Conservation (phyloP, 1,284 basidiomycete species). For the Rhodotorula sp. region DNA sequence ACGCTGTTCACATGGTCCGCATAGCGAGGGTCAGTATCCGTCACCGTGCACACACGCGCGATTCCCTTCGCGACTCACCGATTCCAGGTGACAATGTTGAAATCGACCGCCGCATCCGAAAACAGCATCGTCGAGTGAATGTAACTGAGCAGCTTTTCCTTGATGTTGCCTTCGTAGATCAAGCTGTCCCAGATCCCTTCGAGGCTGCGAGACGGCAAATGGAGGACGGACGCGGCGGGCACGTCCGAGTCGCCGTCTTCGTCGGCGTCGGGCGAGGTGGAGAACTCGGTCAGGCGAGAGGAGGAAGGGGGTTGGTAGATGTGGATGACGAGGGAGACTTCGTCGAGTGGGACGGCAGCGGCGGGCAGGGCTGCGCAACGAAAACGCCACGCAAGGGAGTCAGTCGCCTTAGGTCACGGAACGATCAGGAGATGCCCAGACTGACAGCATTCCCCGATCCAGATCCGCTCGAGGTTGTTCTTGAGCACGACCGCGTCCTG, state of each 20-base stretch:
- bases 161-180: slow-evolving; percentile 87
- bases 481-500: slow-evolving; percentile 67
- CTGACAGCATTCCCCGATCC: slow-evolving; percentile 64
- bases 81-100: slow-evolving; percentile 93
- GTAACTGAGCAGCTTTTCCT: slow-evolving; percentile 76
- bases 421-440: slow-evolving; percentile 18
- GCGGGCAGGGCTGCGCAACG: slow-evolving; percentile 23
- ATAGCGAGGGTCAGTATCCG: neutral
- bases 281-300: slow-evolving; percentile 74
- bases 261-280: slow-evolving; percentile 49
- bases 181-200: slow-evolving; percentile 86
- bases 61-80: slow-evolving; percentile 53
- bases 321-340: slow-evolving; percentile 67
- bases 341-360: slow-evolving; percentile 51
- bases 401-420: slow-evolving; percentile 3
- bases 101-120: slow-evolving; percentile 83
- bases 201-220: slow-evolving; percentile 51
- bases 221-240: slow-evolving; percentile 37
- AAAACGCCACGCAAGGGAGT: neutral
- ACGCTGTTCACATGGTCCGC: slow-evolving; percentile 54
- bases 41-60: neutral
- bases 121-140: slow-evolving; percentile 90
- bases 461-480: slow-evolving; percentile 72
- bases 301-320: slow-evolving; percentile 76
- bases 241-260: slow-evolving; percentile 65